Percentiles rank a stretch among this genome's conserved stretches.
These are phyloP conservation scores for Pugionium cornutum DNA, from an alignment of 345 rosid genomes.

Conservation along the genomic window DNA sequence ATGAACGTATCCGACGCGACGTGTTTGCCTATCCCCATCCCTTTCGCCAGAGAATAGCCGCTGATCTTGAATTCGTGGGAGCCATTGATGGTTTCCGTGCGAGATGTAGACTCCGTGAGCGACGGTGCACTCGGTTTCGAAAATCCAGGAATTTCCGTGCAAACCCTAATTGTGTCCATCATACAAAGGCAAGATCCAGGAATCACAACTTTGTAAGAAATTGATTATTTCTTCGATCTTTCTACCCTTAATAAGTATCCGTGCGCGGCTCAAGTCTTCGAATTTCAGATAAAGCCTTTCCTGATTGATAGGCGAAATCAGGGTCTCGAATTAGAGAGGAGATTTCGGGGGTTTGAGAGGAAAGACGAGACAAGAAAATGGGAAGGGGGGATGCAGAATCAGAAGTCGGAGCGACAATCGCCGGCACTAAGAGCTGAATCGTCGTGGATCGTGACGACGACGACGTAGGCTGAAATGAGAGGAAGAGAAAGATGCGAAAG, in stretches of 20 bases:
- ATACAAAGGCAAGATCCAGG: slow-evolving; percentile 35
- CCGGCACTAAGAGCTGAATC: slow-evolving; percentile 28
- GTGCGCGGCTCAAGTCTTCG: slow-evolving; percentile 18
- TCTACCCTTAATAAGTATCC: slow-evolving; percentile 15
- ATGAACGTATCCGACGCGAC: slow-evolving; percentile 61
- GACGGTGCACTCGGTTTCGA: slow-evolving; percentile 27
- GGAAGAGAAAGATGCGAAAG: slow-evolving; percentile 24
- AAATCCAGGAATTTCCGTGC: slow-evolving; percentile 48
- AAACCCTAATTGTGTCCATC: slow-evolving; percentile 61
- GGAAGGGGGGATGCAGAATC: neutral
- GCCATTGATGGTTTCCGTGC: slow-evolving; percentile 69
- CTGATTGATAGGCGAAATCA: slow-evolving; percentile 10
- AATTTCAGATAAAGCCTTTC: slow-evolving; percentile 23
- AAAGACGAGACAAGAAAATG: slow-evolving; percentile 3
- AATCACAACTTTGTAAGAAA: slow-evolving; percentile 18
- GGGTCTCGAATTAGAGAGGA: slow-evolving; percentile 7
- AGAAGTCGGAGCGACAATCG: neutral
- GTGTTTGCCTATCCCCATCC: slow-evolving; percentile 76
- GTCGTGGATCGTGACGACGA: slow-evolving; percentile 38
- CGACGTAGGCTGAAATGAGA: slow-evolving; percentile 27
- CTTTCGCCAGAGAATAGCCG: slow-evolving; percentile 65
- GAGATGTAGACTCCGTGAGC: slow-evolving; percentile 56
- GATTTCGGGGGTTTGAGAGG: neutral
- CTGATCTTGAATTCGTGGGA: slow-evolving; percentile 67
- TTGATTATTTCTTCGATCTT: slow-evolving; percentile 14